Evolutionary conservation across 179 eudicot species (phyloP), one percentile per base, ranked within the genome.

Genomic region (Kewa caespitosa): DNA sequence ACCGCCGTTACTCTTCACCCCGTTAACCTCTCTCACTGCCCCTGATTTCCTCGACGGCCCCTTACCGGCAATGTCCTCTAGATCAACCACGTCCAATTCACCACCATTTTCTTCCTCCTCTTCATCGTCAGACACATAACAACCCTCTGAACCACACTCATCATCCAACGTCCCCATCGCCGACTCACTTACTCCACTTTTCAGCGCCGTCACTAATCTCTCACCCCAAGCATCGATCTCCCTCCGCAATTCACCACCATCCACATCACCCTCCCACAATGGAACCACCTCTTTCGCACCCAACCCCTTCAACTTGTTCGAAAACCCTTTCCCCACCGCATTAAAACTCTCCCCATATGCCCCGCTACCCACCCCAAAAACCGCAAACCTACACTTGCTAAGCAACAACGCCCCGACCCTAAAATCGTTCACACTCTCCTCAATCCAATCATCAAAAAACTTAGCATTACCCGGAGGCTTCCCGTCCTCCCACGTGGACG

Each of bases 51-150:
- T 82, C 22, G 91, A 82, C 20, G 97, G 99, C 27, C 86, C 97
- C 79, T 93, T 93, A 18, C 99, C 99, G 0, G 98, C 99, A 73
- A 94, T 80, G 73, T 94, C 97, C 83, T 94, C 98, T 1, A 94
- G 87, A 87, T 94, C 98, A 76, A 91, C 90, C 78, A 94, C 84
- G 52, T 67, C 89, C 9, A 79, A 64, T 31, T 85, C 97, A 22
- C 4, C 73, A 0, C 62, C 88, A 79, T 80, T 75, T 36, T 81
- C 90, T 50, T 33, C 80, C 32, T 32, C 83, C 27, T 83, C 90
- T 25, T 91, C 98, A 65, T 87, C 87, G 27, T 89, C 92, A 17
- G 87, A 83, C 67, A 41, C 83, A 65, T 81, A 79, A 69, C 37
- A 69, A 48, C 8, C 82, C 80, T 77, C 90, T 38, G 64, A 38